Evolutionary conservation across 2,329 filamentous ascomycete genomes (phyloP).

Genomic region (Myriosclerotinia curreyana): DNA sequence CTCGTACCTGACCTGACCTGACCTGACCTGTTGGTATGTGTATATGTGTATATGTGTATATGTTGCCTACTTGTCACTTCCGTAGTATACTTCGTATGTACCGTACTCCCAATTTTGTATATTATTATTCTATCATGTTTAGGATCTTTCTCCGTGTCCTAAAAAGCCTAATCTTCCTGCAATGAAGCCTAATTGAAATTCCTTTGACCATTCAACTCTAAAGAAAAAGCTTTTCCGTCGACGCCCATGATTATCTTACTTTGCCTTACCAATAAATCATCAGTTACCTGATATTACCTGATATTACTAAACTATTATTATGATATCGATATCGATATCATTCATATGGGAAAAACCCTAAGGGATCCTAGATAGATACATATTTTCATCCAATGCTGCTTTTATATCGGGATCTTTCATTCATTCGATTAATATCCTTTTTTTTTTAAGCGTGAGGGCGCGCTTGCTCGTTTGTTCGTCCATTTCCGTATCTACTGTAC

Average conservation of each 20-base stretch:
- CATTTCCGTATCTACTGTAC: too few species aligned
- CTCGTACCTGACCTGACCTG: too few species aligned
- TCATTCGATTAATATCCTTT: not conserved
- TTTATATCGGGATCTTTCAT: slow-evolving; percentile 9
- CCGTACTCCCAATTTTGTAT: not conserved
- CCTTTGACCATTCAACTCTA: slow-evolving; percentile 22
- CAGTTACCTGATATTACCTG: too few species aligned
- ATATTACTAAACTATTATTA: too few species aligned
- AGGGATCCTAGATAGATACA: too few species aligned
- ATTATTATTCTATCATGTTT: not conserved
- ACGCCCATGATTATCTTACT: slow-evolving; percentile 18
- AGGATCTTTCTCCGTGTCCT: slow-evolving; percentile 1
- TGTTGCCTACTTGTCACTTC: too few species aligned
- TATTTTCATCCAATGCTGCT: slow-evolving; percentile 21
- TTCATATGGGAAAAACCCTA: not conserved
- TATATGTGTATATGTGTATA: too few species aligned
- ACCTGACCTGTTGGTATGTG: too few species aligned
- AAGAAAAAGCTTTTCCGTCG: not conserved
- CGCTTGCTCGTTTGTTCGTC: slow-evolving; percentile 42
- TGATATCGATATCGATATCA: too few species aligned
- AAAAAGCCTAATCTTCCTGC: slow-evolving; percentile 29
- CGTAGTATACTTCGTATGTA: too few species aligned
- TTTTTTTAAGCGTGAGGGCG: slow-evolving; percentile 36
- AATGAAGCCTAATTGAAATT: slow-evolving; percentile 28
- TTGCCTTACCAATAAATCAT: slow-evolving; percentile 12